Evolutionary conservation across 495 filamentous ascomycete species (phyloP), one percentile per base, ranked within the genome.

Genomic region (Evansstolkia leycettana): DNA sequence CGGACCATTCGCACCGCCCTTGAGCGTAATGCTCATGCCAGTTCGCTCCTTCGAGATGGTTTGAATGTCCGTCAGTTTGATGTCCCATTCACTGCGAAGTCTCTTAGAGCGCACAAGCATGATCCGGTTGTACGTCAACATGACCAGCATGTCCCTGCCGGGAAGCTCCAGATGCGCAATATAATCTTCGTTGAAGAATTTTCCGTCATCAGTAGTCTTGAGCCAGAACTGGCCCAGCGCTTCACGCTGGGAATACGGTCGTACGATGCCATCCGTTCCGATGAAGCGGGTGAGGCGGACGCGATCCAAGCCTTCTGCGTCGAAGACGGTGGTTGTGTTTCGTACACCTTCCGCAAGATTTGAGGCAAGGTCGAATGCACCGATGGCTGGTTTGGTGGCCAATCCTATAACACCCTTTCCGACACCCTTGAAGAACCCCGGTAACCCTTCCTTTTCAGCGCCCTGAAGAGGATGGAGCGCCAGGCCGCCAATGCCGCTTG

Each of bases 251-350:
- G 76, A 85, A 66, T 94, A 98, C 5, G 90, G 92, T 5, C 90
- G 80, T 13, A 98, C 87, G 39, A 96, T 82, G 23, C 88, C 90
- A 52, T 96, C 90, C 25, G 77, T 72, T 13, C 84, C 83, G 38
- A 98, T 83, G 62, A 93, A 93, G 28, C 90, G 80, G 5, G 90
- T 81, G 16, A 94, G 67, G 19, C 90, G 82, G 12, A 96, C 87
- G 36, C 92, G 83, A 44, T 98, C 90, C 5, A 98, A 77, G 27
- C 90, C 90, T 32, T 92, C 80, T 24, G 80, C 78, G 47, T 98
- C 90, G 52, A 98, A 98, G 24, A 98, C 89, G 0, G 92, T 98
- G 5, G 90, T 98, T 6, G 90, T 98, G 60, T 98, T 98, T 46
- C 89, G 85, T 27, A 98, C 88, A 38, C 90, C 90, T 62, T 98